Evolutionary conservation across 208 protist species (phyloP).

Genomic region (Trypanosomatidae sp.): DNA sequence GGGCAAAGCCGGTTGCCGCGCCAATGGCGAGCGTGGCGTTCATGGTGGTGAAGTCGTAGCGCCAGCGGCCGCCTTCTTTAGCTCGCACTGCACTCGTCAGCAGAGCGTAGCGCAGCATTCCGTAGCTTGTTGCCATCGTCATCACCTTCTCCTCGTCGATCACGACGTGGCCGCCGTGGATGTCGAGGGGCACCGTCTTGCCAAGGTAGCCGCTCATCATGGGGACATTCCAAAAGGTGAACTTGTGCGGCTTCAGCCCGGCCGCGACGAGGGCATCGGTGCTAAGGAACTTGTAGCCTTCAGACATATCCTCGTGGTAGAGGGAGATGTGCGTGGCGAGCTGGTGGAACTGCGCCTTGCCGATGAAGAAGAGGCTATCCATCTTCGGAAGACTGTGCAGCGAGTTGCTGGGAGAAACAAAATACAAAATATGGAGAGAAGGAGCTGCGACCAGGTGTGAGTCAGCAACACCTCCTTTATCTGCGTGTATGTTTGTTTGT

Average conservation of each 20-base stretch:
- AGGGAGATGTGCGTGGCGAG: conserved; percentile 76
- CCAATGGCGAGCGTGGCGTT: conserved; percentile 66
- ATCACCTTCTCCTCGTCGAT: conserved; percentile 66
- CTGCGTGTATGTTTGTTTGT: too few species aligned
- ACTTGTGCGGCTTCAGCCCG: conserved; percentile 44
- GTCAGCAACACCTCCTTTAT: too few species aligned
- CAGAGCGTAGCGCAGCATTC: conserved; percentile 72
- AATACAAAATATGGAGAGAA: too few species aligned
- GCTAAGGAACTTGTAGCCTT: conserved; percentile 42
- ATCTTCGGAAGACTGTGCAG: too few species aligned
- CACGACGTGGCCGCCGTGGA: conserved; percentile 75
- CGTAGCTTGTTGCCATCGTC: conserved; percentile 54
- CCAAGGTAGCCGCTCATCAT: conserved; percentile 72
- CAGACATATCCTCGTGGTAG: conserved; percentile 70
- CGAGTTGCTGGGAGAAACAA: too few species aligned
- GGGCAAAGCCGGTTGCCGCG: conserved; percentile 35
- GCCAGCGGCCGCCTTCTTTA: conserved; percentile 72
- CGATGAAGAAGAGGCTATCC: conserved; percentile 73
- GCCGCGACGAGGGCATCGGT: conserved; percentile 36
- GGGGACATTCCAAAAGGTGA: conserved; percentile 73
- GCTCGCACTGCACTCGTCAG: conserved; percentile 63
- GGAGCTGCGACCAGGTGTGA: too few species aligned
- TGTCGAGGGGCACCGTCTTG: conserved; percentile 67
- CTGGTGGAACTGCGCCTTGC: conserved; percentile 80
- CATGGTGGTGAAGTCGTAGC: conserved; percentile 85